These are phyloP conservation scores for Ogataea hybrid DNA, from an alignment of 1,139 yeast genomes.

Conservation along the genomic window DNA sequence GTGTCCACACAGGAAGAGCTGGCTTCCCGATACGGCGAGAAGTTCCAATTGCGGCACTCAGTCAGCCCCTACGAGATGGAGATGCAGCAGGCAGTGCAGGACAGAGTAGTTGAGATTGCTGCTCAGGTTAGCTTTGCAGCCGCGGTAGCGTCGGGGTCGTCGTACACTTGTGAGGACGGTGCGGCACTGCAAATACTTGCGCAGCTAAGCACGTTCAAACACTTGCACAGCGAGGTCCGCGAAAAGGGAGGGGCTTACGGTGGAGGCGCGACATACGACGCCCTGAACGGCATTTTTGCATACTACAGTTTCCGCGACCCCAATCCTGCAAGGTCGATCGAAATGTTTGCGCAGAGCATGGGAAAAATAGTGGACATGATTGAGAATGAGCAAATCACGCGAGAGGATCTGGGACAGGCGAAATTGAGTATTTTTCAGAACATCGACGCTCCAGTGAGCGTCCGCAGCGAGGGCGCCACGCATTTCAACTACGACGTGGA, in stretches of 20 bases:
- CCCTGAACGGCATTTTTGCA: constrained; percentile 75
- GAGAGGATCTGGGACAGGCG: constrained; percentile 79
- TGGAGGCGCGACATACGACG: constrained; percentile 86
- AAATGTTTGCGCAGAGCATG: constrained; percentile 59
- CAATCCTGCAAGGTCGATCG: constrained; percentile 67
- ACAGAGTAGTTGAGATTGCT: constrained; percentile 67
- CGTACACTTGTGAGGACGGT: constrained; percentile 70
- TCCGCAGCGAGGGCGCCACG: constrained; percentile 71
- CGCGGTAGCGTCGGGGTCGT: constrained; percentile 63
- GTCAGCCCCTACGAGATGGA: constrained; percentile 13
- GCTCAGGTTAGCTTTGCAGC: constrained; percentile 89
- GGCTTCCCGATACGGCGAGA: constrained; percentile 38
- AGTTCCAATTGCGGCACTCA: constrained; percentile 13
- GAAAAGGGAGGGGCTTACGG: constrained; percentile 99
- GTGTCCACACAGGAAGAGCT: constrained; percentile 43
- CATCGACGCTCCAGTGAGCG: constrained; percentile 85
- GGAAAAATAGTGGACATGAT: constrained; percentile 50
- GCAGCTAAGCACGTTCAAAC: constrained; percentile 76
- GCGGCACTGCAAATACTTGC: constrained; percentile 83
- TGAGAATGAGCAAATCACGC: constrained; percentile 38
- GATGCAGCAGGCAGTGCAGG: constrained; percentile 3
- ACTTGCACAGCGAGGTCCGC: too few species aligned
- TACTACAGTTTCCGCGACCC: constrained; percentile 96
- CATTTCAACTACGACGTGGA: constrained; percentile 68
- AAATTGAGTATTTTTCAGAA: constrained; percentile 87